These are phyloP conservation scores for Rhizopus stolonifer DNA, from an alignment of 371 early-diverging fungal genomes.

Conservation along the genomic window DNA sequence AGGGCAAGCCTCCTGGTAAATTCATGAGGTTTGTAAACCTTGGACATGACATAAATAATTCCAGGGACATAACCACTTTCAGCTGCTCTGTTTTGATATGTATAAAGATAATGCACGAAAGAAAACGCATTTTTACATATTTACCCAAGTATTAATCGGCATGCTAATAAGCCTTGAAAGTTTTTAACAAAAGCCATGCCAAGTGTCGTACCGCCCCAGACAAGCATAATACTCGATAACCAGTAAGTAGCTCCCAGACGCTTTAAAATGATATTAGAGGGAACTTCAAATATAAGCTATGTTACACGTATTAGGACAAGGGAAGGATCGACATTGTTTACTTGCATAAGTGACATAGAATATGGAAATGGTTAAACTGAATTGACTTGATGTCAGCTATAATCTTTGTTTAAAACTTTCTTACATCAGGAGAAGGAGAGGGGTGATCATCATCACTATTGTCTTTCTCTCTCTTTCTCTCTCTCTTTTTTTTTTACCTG, in stretches of 20 bases:
- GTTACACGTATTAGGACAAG: not conserved
- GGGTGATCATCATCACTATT: too few species aligned
- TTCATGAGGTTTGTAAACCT: constrained; percentile 26
- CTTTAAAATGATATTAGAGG: constrained; percentile 47
- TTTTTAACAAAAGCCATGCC: constrained; percentile 40
- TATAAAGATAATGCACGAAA: not conserved
- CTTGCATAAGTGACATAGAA: constrained; percentile 47
- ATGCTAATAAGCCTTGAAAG: constrained; percentile 26
- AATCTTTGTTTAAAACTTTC: constrained; percentile 17
- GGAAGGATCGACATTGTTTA: too few species aligned
- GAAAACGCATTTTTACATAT: not conserved
- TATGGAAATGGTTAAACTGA: constrained; percentile 31
- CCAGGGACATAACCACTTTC: constrained; percentile 42
- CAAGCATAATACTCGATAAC: constrained; percentile 50
- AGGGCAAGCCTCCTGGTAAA: constrained; percentile 27
- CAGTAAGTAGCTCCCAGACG: constrained; percentile 39
- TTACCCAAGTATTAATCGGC: constrained; percentile 41
- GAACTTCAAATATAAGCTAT: constrained; percentile 43
- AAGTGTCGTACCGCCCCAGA: constrained; percentile 44
- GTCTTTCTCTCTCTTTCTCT: not conserved
- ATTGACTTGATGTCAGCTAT: constrained; percentile 25
- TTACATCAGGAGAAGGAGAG: too few species aligned
- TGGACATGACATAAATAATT: constrained; percentile 27
- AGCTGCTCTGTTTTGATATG: constrained; percentile 15
- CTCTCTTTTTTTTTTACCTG: constrained; percentile 14